Conservation (phyloP, 768 basidiomycete species). For the Pleurotus eryngii region DNA sequence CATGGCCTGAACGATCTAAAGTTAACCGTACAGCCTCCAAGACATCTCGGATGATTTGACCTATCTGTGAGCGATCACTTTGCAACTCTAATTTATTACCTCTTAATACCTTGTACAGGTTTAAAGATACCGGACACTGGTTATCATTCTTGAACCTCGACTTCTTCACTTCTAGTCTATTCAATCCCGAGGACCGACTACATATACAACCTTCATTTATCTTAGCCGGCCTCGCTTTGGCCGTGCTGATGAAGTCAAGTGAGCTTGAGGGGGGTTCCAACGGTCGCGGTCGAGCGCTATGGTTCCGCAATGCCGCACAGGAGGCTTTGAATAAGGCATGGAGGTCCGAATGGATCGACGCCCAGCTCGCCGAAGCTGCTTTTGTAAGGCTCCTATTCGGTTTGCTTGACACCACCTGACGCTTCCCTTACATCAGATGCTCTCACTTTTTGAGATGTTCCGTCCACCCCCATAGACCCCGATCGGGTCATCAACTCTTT, state of each 20-base stretch:
- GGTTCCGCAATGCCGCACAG: conserved; percentile 56
- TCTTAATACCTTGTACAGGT: conserved; percentile 36
- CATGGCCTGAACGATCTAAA: not conserved
- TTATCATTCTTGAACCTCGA: conserved; percentile 66
- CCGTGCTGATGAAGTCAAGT: conserved; percentile 71
- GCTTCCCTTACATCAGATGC: conserved; percentile 41
- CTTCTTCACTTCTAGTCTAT: conserved; percentile 50
- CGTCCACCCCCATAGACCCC: conserved; percentile 63
- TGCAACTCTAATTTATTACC: not conserved
- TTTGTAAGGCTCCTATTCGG: conserved; percentile 39
- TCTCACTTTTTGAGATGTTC: conserved; percentile 80
- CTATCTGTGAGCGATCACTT: conserved; percentile 41
- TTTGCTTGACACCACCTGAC: not conserved
- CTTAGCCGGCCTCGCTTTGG: conserved; percentile 64
- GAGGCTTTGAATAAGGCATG: conserved; percentile 49
- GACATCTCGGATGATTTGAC: conserved; percentile 49
- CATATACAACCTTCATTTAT: conserved; percentile 71
- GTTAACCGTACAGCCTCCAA: conserved; percentile 32
- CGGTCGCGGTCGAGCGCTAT: conserved; percentile 57
- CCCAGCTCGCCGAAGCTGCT: conserved; percentile 69
- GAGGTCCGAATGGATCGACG: conserved; percentile 51
- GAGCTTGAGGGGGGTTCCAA: conserved; percentile 51
- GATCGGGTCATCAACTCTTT: conserved; percentile 53
- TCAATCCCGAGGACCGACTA: conserved; percentile 46
- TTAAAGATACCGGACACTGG: conserved; percentile 60